phyloP scores from a whole-genome alignment of 495 filamentous ascomycete genomes.

The Penicillium arizonense region DNA sequence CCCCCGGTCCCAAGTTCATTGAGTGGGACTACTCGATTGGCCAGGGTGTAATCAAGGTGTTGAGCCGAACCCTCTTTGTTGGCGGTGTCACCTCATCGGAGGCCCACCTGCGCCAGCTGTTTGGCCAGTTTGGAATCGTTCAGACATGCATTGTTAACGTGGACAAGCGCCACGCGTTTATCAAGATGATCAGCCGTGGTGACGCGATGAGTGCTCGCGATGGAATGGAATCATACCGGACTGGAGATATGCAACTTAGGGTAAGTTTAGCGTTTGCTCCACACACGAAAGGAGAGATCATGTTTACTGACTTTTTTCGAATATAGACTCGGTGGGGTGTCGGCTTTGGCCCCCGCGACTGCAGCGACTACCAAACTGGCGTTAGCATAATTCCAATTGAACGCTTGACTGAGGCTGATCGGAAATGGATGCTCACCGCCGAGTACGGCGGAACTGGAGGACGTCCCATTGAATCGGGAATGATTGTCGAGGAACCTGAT shows the following conservation, averaged over 20 bases:
- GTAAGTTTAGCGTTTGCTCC: constrained; percentile 50
- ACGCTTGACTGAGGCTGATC: constrained; percentile 90
- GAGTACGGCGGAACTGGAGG: constrained; percentile 93
- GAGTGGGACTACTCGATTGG: constrained; percentile 75
- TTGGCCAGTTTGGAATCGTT: constrained; percentile 76
- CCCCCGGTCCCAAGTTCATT: constrained; percentile 71
- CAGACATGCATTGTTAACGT: constrained; percentile 97
- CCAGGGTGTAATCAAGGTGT: constrained; percentile 79
- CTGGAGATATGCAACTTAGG: constrained; percentile 70
- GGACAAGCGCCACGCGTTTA: constrained; percentile 96
- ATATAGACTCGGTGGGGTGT: constrained; percentile 91
- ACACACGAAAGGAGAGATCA: no score
- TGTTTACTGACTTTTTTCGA: constrained; percentile 3
- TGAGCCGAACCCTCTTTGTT: constrained; percentile 94
- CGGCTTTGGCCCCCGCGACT: constrained; percentile 95
- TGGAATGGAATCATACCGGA: constrained; percentile 82
- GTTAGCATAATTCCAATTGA: constrained; percentile 91
- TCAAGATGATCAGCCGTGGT: constrained; percentile 90
- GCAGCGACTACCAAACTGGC: constrained; percentile 90
- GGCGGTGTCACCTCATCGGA: constrained; percentile 92
- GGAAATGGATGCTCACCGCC: constrained; percentile 95
- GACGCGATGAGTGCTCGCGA: constrained; percentile 83
- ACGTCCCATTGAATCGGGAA: constrained; percentile 70
- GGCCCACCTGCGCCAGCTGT: constrained; percentile 72
- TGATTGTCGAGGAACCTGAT: constrained; percentile 94